These are phyloP conservation scores for Mycena olivaceomarginata DNA, from an alignment of 768 basidiomycete genomes.

Conservation along the genomic window DNA sequence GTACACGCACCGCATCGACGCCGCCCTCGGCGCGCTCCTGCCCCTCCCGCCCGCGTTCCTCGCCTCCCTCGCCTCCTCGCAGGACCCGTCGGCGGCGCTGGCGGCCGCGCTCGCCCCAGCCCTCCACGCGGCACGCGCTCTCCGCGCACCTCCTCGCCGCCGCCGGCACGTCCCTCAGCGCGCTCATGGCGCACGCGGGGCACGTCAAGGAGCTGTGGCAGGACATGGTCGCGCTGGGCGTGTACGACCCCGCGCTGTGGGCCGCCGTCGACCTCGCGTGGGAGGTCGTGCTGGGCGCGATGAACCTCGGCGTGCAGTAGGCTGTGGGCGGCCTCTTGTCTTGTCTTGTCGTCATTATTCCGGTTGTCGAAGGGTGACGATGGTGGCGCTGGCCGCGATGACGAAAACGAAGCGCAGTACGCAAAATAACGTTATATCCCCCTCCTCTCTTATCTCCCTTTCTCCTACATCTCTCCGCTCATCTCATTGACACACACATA, in stretches of 20 bases:
- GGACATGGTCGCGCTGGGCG: conserved; percentile 71
- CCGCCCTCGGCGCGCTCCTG: conserved; percentile 64
- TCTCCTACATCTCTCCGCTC: too few relatives aligned
- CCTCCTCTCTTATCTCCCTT: too few relatives aligned
- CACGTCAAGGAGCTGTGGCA: conserved; percentile 72
- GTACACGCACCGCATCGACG: conserved; percentile 66
- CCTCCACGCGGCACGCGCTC: conserved; percentile 54
- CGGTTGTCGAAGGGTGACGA: too few relatives aligned
- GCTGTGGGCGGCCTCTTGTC: too few relatives aligned
- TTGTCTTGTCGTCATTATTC: too few relatives aligned
- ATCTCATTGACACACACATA: too few relatives aligned
- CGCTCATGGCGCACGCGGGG: conserved; percentile 60
- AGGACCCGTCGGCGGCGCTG: conserved; percentile 37
- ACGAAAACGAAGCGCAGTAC: too few relatives aligned
- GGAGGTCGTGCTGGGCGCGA: conserved; percentile 69
- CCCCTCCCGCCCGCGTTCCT: conserved; percentile 52
- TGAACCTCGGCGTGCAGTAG: conserved; percentile 57
- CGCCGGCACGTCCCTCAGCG: conserved; percentile 42
- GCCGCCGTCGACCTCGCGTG: conserved; percentile 71
- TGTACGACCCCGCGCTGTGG: conserved; percentile 72
- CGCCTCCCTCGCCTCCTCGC: conserved; percentile 23
- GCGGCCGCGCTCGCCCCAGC: conserved; percentile 53
- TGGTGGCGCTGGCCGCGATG: too few relatives aligned
- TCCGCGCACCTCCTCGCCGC: conserved; percentile 54
- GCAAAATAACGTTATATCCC: too few relatives aligned